Evolutionary conservation across 768 basidiomycete genomes (phyloP), one percentile per base, ranked within the genome.

Genomic region (Leccinum fibrillosum): DNA sequence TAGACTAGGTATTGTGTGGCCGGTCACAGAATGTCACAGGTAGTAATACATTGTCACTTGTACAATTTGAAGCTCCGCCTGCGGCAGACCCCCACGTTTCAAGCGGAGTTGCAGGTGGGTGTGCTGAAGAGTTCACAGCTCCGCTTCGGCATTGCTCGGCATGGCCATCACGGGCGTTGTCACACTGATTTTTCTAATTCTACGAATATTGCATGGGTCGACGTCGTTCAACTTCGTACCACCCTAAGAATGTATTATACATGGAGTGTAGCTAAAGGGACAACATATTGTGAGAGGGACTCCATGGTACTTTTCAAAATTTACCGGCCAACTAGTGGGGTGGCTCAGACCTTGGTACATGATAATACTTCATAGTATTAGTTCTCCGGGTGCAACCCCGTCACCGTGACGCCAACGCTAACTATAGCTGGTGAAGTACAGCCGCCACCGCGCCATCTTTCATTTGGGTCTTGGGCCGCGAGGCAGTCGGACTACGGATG

Each of bases 401-500:
- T 35, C 35, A 35, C 34, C 13, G 35, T 35, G 13, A 35, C 13
- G 35, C 35, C 35, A 35, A 35, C 15, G 15, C 32, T 34, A 34
- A 12, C 32, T 12, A 32, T 32, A 32, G 32, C 32, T 13, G 8
- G 37, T 39, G 9, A n/a, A n/a, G 42, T 44, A 44, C 42, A 44
- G 42, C 42, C 42, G 42, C 42, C 42, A 19, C 42, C 42, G 35
- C 35, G 19, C 42, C 42, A 6, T 44, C n/a, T 44, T 62, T 65
- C 60, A 65, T 63, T 62, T 56, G 32, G 35, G 32, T 52, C 3
- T 15, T 39, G 53, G 47, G 47, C 56, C 60, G 48, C 52, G 52
- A 66, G 58, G 67, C 57, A 51, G 62, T 30, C 59, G 47, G 56
- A 59, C 42, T 42, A 59, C 49, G 44, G 47, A 49, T 50, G 47